Conservation (phyloP, 2,329 filamentous ascomycete genomes). For the Ophiostoma quercus region DNA sequence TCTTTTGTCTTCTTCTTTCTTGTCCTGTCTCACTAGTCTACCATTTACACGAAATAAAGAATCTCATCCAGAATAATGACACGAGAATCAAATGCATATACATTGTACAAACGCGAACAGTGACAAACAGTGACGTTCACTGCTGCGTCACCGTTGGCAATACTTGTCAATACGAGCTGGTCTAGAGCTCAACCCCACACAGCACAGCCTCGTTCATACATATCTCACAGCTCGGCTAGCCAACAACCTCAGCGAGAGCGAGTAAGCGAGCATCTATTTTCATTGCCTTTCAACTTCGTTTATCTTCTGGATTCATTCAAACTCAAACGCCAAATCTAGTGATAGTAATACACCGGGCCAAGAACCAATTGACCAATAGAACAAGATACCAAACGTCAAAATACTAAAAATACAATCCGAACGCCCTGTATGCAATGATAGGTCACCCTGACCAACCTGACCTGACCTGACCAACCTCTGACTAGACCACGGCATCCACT, state of each 20-base stretch:
- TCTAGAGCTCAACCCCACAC: neutral
- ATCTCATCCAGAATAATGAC: neutral
- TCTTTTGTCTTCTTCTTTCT: neutral
- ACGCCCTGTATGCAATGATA: neutral
- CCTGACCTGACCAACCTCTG: neutral
- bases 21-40: constrained; percentile 10
- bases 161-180: neutral
- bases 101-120: no score
- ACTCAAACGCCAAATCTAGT: neutral
- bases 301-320: no score
- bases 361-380: neutral
- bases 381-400: neutral
- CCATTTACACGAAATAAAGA: constrained; percentile 17
- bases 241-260: neutral
- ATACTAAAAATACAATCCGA: neutral
- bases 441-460: neutral
- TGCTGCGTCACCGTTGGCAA: neutral
- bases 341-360: neutral
- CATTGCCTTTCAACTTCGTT: no score
- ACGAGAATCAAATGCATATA: no score
- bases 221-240: neutral
- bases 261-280: neutral
- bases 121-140: neutral
- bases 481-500: neutral
- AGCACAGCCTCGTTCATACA: neutral